Evolutionary conservation across 2,329 filamentous ascomycete species (phyloP), one percentile per base, ranked within the genome.

Genomic region (Colletotrichum chrysophilum): DNA sequence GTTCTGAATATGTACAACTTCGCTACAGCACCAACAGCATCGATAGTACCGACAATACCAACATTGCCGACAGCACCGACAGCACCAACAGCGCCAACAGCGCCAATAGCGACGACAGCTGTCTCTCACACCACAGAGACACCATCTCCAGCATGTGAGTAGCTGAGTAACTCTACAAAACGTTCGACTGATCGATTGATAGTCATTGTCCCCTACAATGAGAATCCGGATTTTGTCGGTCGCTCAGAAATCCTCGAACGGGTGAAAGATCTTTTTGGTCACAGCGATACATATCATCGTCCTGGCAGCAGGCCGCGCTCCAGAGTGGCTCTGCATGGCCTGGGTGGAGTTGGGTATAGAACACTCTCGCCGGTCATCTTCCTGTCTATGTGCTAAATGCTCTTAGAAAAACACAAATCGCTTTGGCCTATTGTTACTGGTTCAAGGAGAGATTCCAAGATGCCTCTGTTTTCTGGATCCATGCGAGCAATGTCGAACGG

Each of bases 391-490:
- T 60, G 16, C 76, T 79, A 26, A 81, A 10, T n/a, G 4, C 3
- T 10, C 1, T 26, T 26, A 84, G 82, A 4, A 84, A 84, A 79
- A 83, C 82, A 9, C 82, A 84, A 71, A 80, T 84, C n/a, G 82
- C 81, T 0, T 61, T 84, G 13, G 77, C 71, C 10, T 84, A 83
- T 34, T 75, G 70, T 9, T 80, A 80, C 66, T 79, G 80, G 80
- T 65, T 81, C 12, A 71, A 52, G 3, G 56, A 79, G 12, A 64
- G 36, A 13, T 64, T 7, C 48, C 13, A 78, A 4, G 79, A 81
- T 1, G 68, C 79, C 6, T 83, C 82, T 0, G 69, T 85, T 1
- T 84, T 84, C 65, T 85, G 83, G 83, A 78, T 85, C 18, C 80
- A 83, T 62, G 83, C 81, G 1, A 83, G 80, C 75, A 84, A 74